Evolutionary conservation across 1,284 basidiomycete genomes (phyloP), one percentile per base, ranked within the genome.

Genomic region (Fomes fomentarius): DNA sequence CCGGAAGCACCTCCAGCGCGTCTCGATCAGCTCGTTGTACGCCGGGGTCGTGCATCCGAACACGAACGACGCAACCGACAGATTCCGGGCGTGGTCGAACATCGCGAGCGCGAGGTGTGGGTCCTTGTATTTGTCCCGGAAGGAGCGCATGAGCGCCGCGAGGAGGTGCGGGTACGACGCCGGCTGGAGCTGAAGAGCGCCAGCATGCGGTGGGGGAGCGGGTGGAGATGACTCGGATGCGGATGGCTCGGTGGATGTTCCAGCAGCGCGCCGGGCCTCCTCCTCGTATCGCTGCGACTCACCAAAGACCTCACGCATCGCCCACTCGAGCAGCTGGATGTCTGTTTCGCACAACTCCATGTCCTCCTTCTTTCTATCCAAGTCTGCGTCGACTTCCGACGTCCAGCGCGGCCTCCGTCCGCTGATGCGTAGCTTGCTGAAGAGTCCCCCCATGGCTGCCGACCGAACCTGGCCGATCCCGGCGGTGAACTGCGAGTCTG

Each of bases 1-100:
- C 15, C 81, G 81, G 76, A 94, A 94, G 55, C 79, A 83, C n/a
- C 74, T 72, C 93, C 94, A 96, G 26, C 83, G 83, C 11, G 88
- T 91, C 61, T 82, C 76, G 37, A 96, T 81, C 28, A 94, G 78
- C 70, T 95, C 91, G 69, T 94, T 94, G 72, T 95, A 96, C 1
- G 86, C 89, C 4, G 79, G 78, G 0, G 92, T 90, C 5, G 90
- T 89, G 69, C 94, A 96, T 3, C 93, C 93, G 64, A 90, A 88
- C 24, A 94, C 87, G 68, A 90, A 95, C 3, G 89, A 92, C 7
- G 86, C 77, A 45, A 88, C 79, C 3, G 89, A 91, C 4, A 85
- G 79, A 31, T 80, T 79, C 42, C 84, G 82, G 0, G 91, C 89
- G 67, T 93, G 80, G 49, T 88, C 79, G 74, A 95, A 96, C 31